A percentile compares a stretch with the other conserved stretches of the same genome.
phyloP scores from a whole-genome alignment of 1,284 basidiomycete species.

The Trichosporon ovoides region DNA sequence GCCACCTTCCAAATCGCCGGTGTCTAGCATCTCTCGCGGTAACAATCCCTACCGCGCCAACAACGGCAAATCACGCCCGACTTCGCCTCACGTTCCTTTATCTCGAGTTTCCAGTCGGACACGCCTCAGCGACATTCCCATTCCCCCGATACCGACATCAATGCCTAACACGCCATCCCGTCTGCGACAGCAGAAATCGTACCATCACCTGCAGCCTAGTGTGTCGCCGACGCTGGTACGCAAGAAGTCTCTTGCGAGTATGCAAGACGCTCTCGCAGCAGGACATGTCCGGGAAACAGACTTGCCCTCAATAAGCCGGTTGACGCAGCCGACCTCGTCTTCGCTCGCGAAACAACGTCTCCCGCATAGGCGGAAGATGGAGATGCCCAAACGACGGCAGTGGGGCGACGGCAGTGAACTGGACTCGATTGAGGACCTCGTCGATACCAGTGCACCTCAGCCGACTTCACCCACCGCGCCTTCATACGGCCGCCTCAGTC shows the following conservation, averaged over 20 bases:
- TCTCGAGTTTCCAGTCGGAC: neutral
- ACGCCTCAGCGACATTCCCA: neutral
- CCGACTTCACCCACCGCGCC: conserved; percentile 33
- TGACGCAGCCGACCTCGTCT: conserved; percentile 75
- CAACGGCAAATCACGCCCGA: neutral
- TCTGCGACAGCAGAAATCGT: conserved; percentile 43
- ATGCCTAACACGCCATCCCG: conserved; percentile 22
- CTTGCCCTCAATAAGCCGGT: conserved; percentile 41
- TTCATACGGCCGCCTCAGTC: conserved; percentile 3
- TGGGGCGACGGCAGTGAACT: conserved; percentile 93
- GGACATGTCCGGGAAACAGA: conserved; percentile 19
- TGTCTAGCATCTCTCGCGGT: neutral
- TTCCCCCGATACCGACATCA: neutral
- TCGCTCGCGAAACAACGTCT: conserved; percentile 65
- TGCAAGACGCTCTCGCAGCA: conserved; percentile 34
- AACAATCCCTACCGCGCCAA: neutral
- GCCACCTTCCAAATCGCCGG: neutral
- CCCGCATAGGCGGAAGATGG: conserved; percentile 57
- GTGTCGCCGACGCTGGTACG: conserved; percentile 29
- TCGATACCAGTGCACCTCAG: conserved; percentile 55
- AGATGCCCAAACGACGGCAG: conserved; percentile 65
- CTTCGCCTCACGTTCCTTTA: neutral
- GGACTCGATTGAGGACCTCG: conserved; percentile 84
- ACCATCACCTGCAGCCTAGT: conserved; percentile 31
- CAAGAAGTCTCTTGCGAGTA: conserved; percentile 40